Conservation (phyloP, 192 early-diverging fungal genomes). For the Podila clonocystis region DNA sequence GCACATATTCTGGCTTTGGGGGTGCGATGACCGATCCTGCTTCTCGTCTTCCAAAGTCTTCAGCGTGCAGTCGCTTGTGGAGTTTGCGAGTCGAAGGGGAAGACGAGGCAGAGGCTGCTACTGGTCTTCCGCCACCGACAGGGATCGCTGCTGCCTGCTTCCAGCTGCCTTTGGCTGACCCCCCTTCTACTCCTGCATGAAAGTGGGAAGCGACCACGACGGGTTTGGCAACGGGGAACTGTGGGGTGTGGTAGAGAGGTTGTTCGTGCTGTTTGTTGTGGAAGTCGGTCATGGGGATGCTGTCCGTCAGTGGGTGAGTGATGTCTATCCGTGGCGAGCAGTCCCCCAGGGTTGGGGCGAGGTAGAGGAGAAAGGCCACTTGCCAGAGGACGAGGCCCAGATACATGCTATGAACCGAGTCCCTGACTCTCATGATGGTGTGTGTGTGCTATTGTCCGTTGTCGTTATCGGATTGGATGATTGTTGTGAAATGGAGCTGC, state of each 20-base stretch:
- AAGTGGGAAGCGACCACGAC: background rate
- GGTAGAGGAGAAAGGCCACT: constrained; percentile 12
- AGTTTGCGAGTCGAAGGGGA: constrained; percentile 1
- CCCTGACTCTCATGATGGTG: constrained; percentile 35
- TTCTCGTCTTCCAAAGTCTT: background rate
- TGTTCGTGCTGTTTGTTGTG: background rate
- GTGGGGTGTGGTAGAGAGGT: background rate
- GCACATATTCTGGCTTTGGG: constrained; percentile 8
- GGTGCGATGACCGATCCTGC: background rate
- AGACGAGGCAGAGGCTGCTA: background rate
- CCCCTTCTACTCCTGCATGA: background rate
- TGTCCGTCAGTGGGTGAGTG: constrained; percentile 2
- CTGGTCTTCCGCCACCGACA: background rate
- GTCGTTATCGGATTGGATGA: background rate
- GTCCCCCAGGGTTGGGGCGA: background rate
- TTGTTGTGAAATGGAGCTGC: background rate
- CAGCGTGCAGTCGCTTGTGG: background rate
- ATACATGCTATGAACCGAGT: constrained; percentile 19
- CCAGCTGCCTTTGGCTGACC: background rate
- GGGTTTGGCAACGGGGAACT: background rate
- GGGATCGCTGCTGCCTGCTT: background rate
- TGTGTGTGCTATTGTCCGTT: background rate
- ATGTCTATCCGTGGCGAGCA: constrained; percentile 18
- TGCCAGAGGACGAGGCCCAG: constrained; percentile 29
- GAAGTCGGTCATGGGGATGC: background rate